phyloP scores from a whole-genome alignment of 768 basidiomycete species.

The Rhizopogon rudus region DNA sequence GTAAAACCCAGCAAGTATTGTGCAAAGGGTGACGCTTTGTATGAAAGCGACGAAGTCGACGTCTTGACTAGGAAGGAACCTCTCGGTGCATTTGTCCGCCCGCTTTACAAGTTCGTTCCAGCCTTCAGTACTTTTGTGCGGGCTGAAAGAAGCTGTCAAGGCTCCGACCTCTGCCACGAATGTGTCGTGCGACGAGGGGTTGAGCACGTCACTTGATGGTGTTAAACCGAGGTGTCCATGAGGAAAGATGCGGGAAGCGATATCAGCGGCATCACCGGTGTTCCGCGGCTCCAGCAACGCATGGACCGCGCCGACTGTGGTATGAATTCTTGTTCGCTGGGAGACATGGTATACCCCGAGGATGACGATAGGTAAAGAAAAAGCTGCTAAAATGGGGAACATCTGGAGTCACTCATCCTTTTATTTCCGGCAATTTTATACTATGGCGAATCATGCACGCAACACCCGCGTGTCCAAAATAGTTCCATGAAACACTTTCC shows the following conservation, averaged over 20 bases:
- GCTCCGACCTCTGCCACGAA: neutral
- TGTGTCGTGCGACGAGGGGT: neutral
- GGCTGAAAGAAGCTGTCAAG: neutral
- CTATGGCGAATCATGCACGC: neutral
- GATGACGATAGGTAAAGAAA: neutral
- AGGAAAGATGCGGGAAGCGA: neutral
- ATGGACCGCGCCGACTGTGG: neutral
- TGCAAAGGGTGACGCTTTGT: conserved; percentile 39
- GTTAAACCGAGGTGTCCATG: neutral
- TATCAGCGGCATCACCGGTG: neutral
- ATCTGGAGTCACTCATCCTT: neutral
- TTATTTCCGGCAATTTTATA: neutral
- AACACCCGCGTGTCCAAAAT: neutral
- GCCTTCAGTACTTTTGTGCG: neutral
- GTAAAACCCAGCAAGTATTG: conserved; percentile 37
- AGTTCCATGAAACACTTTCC: neutral
- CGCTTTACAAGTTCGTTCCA: neutral
- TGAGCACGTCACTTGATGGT: neutral
- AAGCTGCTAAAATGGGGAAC: neutral
- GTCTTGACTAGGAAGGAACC: conserved; percentile 8
- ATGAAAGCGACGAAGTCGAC: conserved; percentile 35
- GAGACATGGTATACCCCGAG: neutral
- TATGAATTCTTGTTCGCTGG: neutral
- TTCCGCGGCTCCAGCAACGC: neutral
- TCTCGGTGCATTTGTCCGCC: neutral